phyloP scores from a whole-genome alignment of 805 yeast species.

The Wickerhamomyces alni region DNA sequence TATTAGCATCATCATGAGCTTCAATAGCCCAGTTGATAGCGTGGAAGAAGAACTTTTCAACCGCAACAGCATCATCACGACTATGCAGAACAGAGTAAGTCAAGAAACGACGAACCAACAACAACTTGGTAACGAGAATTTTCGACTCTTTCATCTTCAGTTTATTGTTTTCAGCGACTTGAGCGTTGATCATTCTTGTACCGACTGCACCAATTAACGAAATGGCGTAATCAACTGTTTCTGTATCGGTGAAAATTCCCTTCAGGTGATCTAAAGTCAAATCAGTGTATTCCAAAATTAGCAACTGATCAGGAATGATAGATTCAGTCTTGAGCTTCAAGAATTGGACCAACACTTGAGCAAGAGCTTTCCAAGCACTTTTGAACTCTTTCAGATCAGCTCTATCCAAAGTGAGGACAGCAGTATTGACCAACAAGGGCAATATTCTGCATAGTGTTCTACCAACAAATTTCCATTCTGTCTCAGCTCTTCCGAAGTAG shows the following conservation, averaged over 20 bases:
- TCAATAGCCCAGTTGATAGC: constrained; percentile 54
- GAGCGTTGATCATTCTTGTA: constrained; percentile 47
- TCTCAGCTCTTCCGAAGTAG: constrained; percentile 41
- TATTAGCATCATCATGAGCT: constrained; percentile 41
- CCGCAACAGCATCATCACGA: constrained; percentile 27
- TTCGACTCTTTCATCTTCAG: constrained; percentile 31
- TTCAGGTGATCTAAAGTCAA: constrained; percentile 42
- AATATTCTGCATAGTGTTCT: constrained; percentile 59
- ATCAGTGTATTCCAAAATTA: constrained; percentile 55
- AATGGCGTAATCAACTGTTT: constrained; percentile 36
- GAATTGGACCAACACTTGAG: constrained; percentile 34
- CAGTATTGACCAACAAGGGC: constrained; percentile 41
- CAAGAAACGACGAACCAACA: constrained; percentile 52
- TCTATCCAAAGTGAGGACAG: constrained; percentile 24
- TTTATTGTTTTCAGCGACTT: constrained; percentile 8
- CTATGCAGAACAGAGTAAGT: constrained; percentile 27
- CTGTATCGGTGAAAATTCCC: constrained; percentile 31
- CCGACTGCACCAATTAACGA: constrained; percentile 49
- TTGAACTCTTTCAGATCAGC: constrained; percentile 21
- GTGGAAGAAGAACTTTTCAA: constrained; percentile 39
- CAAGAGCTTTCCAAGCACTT: constrained; percentile 24
- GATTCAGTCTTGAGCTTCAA: constrained; percentile 40
- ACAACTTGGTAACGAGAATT: constrained; percentile 54
- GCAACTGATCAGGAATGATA: constrained; percentile 56
- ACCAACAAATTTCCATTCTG: constrained; percentile 57